These are phyloP conservation scores for Aspergillus piperis DNA, from an alignment of 2,329 filamentous ascomycete species.

Conservation along the genomic window DNA sequence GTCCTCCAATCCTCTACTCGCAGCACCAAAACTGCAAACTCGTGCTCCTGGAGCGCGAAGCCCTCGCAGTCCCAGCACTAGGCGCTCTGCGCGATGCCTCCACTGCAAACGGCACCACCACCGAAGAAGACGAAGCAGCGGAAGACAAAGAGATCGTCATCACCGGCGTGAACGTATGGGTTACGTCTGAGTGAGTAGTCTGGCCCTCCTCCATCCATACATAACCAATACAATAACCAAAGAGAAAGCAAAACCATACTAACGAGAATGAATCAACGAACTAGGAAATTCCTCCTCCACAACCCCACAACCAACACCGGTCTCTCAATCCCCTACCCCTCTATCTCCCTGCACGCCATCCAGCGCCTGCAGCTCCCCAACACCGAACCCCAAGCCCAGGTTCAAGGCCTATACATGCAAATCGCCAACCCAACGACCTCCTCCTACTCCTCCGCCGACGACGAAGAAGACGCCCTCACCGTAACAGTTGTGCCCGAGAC, in stretches of 20 bases:
- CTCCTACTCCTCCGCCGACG: constrained; percentile 33
- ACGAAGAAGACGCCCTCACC: constrained; percentile 46
- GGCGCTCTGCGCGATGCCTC: constrained; percentile 29
- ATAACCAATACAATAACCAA: not conserved
- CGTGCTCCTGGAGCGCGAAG: constrained; percentile 44
- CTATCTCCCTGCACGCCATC: constrained; percentile 52
- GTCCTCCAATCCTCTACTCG: constrained; percentile 50
- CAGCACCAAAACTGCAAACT: constrained; percentile 49
- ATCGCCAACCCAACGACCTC: constrained; percentile 34
- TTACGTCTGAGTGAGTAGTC: constrained; percentile 49
- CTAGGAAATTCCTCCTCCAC: constrained; percentile 49
- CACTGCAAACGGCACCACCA: constrained; percentile 15
- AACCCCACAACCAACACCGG: constrained; percentile 37
- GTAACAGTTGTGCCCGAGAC: constrained; percentile 44
- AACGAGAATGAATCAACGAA: not conserved
- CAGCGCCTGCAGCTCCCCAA: constrained; percentile 44
- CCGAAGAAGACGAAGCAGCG: constrained; percentile 4
- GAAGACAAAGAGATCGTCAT: constrained; percentile 40
- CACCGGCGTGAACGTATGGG: constrained; percentile 47
- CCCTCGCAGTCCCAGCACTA: constrained; percentile 37
- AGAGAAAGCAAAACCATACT: not conserved
- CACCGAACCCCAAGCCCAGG: constrained; percentile 28
- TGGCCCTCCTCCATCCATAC: not conserved
- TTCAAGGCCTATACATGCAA: constrained; percentile 52
- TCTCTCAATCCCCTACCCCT: constrained; percentile 50